These are phyloP conservation scores for Adansonia digitata DNA, from an alignment of 345 rosid species.

Conservation along the genomic window DNA sequence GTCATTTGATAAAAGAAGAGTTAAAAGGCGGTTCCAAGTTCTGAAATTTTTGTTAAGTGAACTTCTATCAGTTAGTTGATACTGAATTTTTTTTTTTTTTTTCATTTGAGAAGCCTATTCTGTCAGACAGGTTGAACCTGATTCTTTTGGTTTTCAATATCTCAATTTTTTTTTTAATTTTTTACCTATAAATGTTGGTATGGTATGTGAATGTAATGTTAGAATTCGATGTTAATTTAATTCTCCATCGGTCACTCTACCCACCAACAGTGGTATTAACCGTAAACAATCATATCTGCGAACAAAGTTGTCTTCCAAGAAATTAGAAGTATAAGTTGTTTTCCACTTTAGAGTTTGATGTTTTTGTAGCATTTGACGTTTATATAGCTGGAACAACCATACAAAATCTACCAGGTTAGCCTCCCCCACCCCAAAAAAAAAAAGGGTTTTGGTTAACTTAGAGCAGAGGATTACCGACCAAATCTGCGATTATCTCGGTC, in stretches of 20 bases:
- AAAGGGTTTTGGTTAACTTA: not conserved
- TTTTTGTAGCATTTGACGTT: not conserved
- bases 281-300: not conserved
- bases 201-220: too few species aligned
- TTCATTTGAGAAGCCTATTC: conserved; percentile 2
- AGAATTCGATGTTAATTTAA: too few species aligned
- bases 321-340: not conserved
- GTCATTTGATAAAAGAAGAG: not conserved
- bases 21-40: conserved; percentile 8
- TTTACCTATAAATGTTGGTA: not conserved
- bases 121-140: not conserved
- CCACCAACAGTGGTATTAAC: not conserved
- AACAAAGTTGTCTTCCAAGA: too few species aligned
- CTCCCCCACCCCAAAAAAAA: not conserved
- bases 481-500: not conserved
- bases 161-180: not conserved
- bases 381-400: not conserved
- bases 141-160: conserved; percentile 8
- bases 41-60: conserved; percentile 13
- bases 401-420: too few species aligned
- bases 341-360: not conserved
- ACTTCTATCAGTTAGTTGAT: conserved; percentile 9
- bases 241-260: not conserved
- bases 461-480: conserved; percentile 18
- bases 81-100: conserved; percentile 18